Evolutionary conservation across 441 rosid species (phyloP), one percentile per base, ranked within the genome.

Genomic region (Syzygium syzygioides): DNA sequence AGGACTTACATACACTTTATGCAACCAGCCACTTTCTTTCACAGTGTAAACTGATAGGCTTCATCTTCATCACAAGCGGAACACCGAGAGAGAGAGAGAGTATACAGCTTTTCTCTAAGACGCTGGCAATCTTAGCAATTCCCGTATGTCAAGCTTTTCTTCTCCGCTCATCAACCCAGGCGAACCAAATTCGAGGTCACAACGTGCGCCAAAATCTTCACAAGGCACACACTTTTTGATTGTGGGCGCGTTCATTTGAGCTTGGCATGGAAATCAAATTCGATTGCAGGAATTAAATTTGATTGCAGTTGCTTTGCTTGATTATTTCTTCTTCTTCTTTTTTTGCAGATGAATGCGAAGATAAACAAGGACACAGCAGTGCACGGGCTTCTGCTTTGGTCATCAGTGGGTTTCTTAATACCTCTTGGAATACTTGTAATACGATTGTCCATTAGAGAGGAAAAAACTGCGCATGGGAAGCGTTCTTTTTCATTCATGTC

Each of bases 341-440:
- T 45, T 86, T 14, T 90, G 93, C 93, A 93, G 95, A 41, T 90
- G 90, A 92, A 94, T 92, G 88, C 93, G 62, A 93, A 94, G 92
- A 91, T 93, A 94, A 86, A 88, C 91, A 91, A 91, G 34, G 93
- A 93, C n/a, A 92, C 96, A 56, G 89, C 93, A 32, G 88, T 96
- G 76, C 99, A 97, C 91, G 99, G 99, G 23, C 62, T 96, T 87
- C 96, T 97, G 83, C 92, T 94, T 30, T 97, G 99, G 99, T 92
- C 89, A 87, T 97, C 99, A 9, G 90, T 97, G 95, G 99, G 99
- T 20, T 89, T 97, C 86, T 93, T 97, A 55, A 91, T 93, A 95
- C 99, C 99, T 90, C 48, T 94, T 87, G 99, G 96, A 79, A 94
- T 97, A 85, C 93, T 97, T 41, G 91, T 92, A 48, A 92, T 95